Conservation (phyloP, 73 alveolate species). For the Paramecium octaurelia region DNA sequence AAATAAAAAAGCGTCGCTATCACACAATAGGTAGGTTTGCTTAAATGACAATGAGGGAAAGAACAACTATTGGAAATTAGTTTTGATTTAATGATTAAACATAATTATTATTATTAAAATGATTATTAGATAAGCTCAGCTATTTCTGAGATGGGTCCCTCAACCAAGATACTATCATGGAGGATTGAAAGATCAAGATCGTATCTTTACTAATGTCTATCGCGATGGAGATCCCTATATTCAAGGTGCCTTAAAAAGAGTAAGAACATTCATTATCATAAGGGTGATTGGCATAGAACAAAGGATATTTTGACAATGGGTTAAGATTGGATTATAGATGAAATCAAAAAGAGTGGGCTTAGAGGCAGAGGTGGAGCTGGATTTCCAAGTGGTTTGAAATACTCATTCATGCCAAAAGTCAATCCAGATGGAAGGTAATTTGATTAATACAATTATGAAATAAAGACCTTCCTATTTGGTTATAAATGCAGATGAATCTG, state of each 20-base stretch:
- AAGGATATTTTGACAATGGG: conserved; percentile 83
- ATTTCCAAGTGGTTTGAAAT: conserved; percentile 87
- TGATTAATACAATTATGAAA: not conserved
- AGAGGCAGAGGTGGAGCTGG: conserved; percentile 97
- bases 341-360: conserved; percentile 84
- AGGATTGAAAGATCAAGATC: conserved; percentile 59
- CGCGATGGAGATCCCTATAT: conserved; percentile 60
- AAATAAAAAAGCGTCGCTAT: not conserved
- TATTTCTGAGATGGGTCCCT: not conserved
- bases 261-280: not conserved
- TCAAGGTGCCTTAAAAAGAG: conserved; percentile 59
- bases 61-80: not conserved
- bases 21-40: not conserved
- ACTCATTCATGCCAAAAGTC: conserved; percentile 88
- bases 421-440: conserved; percentile 86
- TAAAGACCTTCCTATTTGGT: conserved; percentile 72
- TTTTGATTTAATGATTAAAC: not conserved
- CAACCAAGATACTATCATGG: conserved; percentile 49
- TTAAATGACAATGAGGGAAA: conserved; percentile 3
- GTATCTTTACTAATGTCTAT: conserved; percentile 62
- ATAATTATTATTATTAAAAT: not conserved
- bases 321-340: conserved; percentile 88
- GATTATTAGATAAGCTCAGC: not conserved
- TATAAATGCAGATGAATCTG: conserved; percentile 80
- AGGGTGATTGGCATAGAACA: conserved; percentile 92